These are phyloP conservation scores for Fusarium pilosicola DNA, from an alignment of 2,329 filamentous ascomycete species.

Conservation along the genomic window DNA sequence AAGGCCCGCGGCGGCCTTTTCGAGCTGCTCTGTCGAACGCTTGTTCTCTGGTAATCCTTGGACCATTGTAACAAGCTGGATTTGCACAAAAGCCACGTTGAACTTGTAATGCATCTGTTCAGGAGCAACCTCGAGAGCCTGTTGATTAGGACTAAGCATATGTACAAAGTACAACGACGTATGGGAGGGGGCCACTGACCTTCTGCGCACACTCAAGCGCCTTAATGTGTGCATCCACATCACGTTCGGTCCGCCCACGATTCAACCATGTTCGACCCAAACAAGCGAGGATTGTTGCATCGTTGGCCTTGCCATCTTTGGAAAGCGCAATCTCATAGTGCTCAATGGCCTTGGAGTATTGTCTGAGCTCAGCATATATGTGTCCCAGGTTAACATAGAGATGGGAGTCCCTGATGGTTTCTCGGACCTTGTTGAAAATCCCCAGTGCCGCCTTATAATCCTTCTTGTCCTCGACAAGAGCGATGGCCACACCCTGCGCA, in stretches of 20 bases:
- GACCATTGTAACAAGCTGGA: constrained; percentile 87
- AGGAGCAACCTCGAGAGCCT: constrained; percentile 81
- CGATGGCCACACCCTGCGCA: constrained; percentile 94
- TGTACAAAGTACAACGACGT: neutral
- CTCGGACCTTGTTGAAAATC: constrained; percentile 89
- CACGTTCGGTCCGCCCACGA: constrained; percentile 73
- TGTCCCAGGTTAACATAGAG: constrained; percentile 95
- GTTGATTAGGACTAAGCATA: constrained; percentile 17
- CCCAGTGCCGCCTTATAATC: constrained; percentile 84
- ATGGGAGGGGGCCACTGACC: constrained; percentile 54
- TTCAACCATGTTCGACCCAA: constrained; percentile 89
- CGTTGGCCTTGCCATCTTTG: constrained; percentile 77
- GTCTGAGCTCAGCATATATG: constrained; percentile 88
- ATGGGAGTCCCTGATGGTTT: constrained; percentile 87
- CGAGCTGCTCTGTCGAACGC: constrained; percentile 81
- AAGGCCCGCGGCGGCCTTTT: constrained; percentile 81
- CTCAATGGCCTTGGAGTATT: constrained; percentile 92
- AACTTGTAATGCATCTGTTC: constrained; percentile 94
- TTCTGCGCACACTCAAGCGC: constrained; percentile 71
- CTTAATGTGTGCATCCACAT: constrained; percentile 66
- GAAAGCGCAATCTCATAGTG: constrained; percentile 88
- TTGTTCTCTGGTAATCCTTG: constrained; percentile 79
- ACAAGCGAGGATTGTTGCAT: constrained; percentile 83
- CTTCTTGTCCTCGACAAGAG: constrained; percentile 92
- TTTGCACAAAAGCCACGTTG: constrained; percentile 97